phyloP scores from a whole-genome alignment of 345 rosid species.

The Gossypium mustelinum region DNA sequence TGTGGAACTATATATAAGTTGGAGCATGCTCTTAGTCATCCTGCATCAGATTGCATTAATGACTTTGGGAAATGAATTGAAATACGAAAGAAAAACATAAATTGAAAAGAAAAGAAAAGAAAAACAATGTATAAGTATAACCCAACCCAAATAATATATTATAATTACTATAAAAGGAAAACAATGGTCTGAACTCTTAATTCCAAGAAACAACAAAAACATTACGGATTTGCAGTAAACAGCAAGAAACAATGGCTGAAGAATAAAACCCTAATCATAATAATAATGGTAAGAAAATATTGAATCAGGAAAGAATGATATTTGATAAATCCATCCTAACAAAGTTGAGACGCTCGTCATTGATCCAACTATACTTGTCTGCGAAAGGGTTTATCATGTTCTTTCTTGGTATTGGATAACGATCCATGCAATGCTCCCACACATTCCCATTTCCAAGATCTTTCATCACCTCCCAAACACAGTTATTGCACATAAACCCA shows the following conservation, averaged over 20 bases:
- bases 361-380: constrained; percentile 22
- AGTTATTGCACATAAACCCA: constrained; percentile 55
- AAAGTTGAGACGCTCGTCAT: constrained; percentile 16
- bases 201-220: not conserved
- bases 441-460: constrained; percentile 36
- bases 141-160: not conserved
- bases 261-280: not conserved
- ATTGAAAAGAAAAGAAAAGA: not conserved
- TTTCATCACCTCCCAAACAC: constrained; percentile 53
- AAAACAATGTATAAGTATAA: not conserved
- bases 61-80: too few species aligned
- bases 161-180: not conserved
- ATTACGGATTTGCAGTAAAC: not conserved
- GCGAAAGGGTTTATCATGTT: constrained; percentile 1
- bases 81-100: not conserved
- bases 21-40: too few species aligned
- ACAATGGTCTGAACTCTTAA: not conserved
- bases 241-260: not conserved
- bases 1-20: too few species aligned
- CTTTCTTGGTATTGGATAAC: constrained; percentile 28
- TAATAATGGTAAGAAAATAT: not conserved
- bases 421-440: constrained; percentile 38
- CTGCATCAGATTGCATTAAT: too few species aligned
- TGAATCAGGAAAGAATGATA: not conserved
- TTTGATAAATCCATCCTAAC: constrained; percentile 13